Percentiles rank a stretch among this genome's conserved stretches.
phyloP scores from a whole-genome alignment of 108 stramenopile genomes.

The Cylindrotheca closterium region DNA sequence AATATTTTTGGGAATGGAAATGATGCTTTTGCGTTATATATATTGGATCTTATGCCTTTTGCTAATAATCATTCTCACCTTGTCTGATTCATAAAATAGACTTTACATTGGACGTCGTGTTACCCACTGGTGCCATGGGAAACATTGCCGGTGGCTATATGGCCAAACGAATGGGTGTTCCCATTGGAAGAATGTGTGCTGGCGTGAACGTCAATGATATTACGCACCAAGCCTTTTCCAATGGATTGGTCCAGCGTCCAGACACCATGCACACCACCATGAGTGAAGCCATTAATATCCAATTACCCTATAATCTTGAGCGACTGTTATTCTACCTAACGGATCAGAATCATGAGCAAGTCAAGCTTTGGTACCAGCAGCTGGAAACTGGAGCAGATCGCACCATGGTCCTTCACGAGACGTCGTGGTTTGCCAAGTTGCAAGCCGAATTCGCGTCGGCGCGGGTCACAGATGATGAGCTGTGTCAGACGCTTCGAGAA shows the following conservation, averaged over 20 bases:
- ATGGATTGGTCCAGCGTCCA: slow-evolving; percentile 51
- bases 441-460: slow-evolving; percentile 68
- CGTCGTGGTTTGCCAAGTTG: slow-evolving; percentile 38
- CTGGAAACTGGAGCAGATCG: slow-evolving; percentile 39
- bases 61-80: too few relatives aligned
- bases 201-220: slow-evolving; percentile 87
- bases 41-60: neutral
- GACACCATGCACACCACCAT: slow-evolving; percentile 65
- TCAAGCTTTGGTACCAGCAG: slow-evolving; percentile 62
- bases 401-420: slow-evolving; percentile 15
- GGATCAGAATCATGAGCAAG: slow-evolving; percentile 36
- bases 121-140: slow-evolving; percentile 94
- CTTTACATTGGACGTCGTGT: slow-evolving; percentile 60
- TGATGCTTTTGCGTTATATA: neutral
- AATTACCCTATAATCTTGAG: slow-evolving; percentile 90
- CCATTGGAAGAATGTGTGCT: slow-evolving; percentile 58
- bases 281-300: slow-evolving; percentile 90
- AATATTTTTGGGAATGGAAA: too few relatives aligned
- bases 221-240: slow-evolving; percentile 53
- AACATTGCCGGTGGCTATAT: slow-evolving; percentile 76
- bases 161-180: slow-evolving; percentile 79
- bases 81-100: neutral
- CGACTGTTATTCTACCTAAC: slow-evolving; percentile 78
- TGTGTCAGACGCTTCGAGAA: slow-evolving; percentile 45
- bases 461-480: slow-evolving; percentile 78